phyloP scores from a whole-genome alignment of 2,329 filamentous ascomycete species.

The Pseudofabraea citricarpa region DNA sequence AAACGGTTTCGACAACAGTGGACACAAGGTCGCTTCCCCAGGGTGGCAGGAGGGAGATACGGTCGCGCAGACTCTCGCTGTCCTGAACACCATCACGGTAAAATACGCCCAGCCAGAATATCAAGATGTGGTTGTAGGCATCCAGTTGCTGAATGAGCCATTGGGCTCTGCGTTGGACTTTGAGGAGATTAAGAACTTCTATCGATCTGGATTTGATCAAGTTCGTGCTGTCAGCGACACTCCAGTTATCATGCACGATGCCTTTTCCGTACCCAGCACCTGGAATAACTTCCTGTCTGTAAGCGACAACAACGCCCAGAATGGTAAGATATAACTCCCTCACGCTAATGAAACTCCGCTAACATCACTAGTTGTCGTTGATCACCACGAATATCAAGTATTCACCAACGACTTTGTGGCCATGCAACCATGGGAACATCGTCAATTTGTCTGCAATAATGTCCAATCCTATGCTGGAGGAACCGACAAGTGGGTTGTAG shows the following conservation, averaged over 20 bases:
- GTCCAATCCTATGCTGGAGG: slow-evolving; percentile 40
- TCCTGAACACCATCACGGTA: slow-evolving; percentile 51
- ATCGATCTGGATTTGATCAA: slow-evolving; percentile 45
- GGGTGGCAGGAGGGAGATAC: slow-evolving; percentile 43
- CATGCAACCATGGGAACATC: slow-evolving; percentile 46
- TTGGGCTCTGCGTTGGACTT: slow-evolving; percentile 29
- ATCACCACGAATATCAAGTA: slow-evolving; percentile 66
- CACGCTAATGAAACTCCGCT: slow-evolving; percentile 47
- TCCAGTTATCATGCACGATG: slow-evolving; percentile 54
- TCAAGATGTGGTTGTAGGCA: slow-evolving; percentile 53
- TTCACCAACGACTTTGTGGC: slow-evolving; percentile 49
- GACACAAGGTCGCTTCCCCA: slow-evolving; percentile 38
- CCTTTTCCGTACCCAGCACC: slow-evolving; percentile 43
- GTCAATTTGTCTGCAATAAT: slow-evolving; percentile 50
- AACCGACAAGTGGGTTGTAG: slow-evolving; percentile 61
- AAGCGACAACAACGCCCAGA: slow-evolving; percentile 40
- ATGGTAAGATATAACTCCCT: slow-evolving; percentile 33
- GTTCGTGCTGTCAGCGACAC: slow-evolving; percentile 40
- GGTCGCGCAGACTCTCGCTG: slow-evolving; percentile 44
- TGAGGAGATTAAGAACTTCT: slow-evolving; percentile 29
- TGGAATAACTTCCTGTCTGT: slow-evolving; percentile 59
- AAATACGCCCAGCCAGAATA: slow-evolving; percentile 50
- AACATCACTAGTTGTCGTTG: slow-evolving; percentile 43
- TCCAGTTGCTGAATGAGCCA: slow-evolving; percentile 54
- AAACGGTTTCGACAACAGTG: slow-evolving; percentile 60